phyloP scores from a whole-genome alignment of 2,329 filamentous ascomycete species.

The Phaeophleospora eucalypticola region DNA sequence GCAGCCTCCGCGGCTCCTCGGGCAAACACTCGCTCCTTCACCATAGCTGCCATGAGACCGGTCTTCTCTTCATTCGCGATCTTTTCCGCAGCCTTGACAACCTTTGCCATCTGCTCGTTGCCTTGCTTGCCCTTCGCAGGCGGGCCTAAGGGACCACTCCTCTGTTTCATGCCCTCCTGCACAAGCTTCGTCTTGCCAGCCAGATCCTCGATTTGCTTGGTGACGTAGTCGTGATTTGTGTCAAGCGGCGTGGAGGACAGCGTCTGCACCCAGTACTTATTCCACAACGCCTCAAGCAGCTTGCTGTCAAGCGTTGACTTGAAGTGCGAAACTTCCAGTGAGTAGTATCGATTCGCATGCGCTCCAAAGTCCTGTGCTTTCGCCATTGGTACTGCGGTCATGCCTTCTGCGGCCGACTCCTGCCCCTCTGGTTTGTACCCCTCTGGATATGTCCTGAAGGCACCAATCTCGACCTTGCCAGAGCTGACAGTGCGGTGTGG shows the following conservation, averaged over 20 bases:
- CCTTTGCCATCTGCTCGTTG: slow-evolving; percentile 54
- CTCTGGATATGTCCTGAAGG: slow-evolving; percentile 85
- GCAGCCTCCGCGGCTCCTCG: slow-evolving; percentile 15
- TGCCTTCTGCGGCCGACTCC: slow-evolving; percentile 50
- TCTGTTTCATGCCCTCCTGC: slow-evolving; percentile 33
- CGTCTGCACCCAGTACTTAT: slow-evolving; percentile 98
- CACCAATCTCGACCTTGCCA: slow-evolving; percentile 94
- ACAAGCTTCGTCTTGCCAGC: slow-evolving; percentile 66
- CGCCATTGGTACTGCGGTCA: slow-evolving; percentile 77
- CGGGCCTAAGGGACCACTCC: slow-evolving; percentile 23
- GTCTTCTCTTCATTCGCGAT: slow-evolving; percentile 60
- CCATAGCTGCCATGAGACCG: slow-evolving; percentile 58
- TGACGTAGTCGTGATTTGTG: slow-evolving; percentile 88
- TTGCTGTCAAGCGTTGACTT: slow-evolving; percentile 87
- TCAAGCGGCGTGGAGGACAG: slow-evolving; percentile 85
- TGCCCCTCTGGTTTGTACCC: slow-evolving; percentile 57
- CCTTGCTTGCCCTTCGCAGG: slow-evolving; percentile 29
- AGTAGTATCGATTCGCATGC: slow-evolving; percentile 85
- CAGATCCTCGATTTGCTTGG: slow-evolving; percentile 86
- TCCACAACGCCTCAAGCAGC: slow-evolving; percentile 86
- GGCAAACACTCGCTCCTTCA: slow-evolving; percentile 62
- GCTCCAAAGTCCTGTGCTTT: slow-evolving; percentile 96
- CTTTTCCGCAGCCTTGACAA: slow-evolving; percentile 58
- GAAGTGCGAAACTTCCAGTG: slow-evolving; percentile 86
- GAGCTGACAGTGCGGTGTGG: slow-evolving; percentile 92